Base-by-base conservation (phyloP, 306 rosid genomes). In the Sophora flavescens region DNA sequence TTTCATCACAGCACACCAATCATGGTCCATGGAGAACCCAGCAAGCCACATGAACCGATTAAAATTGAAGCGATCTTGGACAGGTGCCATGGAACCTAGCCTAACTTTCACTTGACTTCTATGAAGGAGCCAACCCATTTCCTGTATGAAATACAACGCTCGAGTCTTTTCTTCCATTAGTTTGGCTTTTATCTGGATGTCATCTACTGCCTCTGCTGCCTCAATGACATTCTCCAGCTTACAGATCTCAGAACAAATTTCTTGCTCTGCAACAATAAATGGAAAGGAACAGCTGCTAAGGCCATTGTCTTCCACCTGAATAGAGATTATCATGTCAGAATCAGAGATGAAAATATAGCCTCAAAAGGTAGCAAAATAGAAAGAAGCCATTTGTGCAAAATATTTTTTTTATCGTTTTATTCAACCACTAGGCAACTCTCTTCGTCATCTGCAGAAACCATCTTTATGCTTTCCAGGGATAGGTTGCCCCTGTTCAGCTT, bases 111-210 rank as follows among this genome's bases (percentile, higher is more conserved):
- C 63, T 0, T 54, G 89, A 78, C 71, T 85, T 81, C 96, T 90
- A 80, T 91, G 98, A 71, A 94, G 96, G 47, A 94, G 86, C 97
- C 98, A 94, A 76, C 98, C 98, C 85, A 91, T 85, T 87, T 91
- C 98, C 52, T 94, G 94, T 67, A 94, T 36, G 73, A 90, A 94
- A 76, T 90, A 84, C 84, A 91, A 68, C 13, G 96, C 96, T 39
- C 72, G 91, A 75, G 88, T 82, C 87, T 88, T 84, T 70, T 91
- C 89, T 81, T 87, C 90, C 75, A 76, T 26, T 50, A 76, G 83
- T 45, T 75, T 82, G 56, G 84, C 58, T 74, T 78, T 83, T 13
- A 74, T 56, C 62, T 44, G 83, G 48, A 80, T 36, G 71, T 75
- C 86, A 52, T 83, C 80, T 36, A 78, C 68, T 47, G 74, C 76